Evolutionary conservation across 108 stramenopile species (phyloP).

Genomic region (Discostella pseudostelligera): DNA sequence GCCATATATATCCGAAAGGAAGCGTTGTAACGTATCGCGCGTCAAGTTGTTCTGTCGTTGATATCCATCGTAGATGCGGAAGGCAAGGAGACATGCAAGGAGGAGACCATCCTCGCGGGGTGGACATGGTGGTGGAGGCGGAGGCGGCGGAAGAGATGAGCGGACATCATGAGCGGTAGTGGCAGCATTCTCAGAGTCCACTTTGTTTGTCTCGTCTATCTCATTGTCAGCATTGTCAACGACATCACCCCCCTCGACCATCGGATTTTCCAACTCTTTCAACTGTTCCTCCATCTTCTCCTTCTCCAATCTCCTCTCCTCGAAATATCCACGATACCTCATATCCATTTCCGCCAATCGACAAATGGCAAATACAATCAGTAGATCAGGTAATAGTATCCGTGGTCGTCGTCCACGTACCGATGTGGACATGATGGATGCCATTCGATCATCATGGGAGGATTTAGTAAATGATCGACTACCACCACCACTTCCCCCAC

Average conservation of each 20-base stretch:
- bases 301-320: slow-evolving; percentile 23
- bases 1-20: slow-evolving; percentile 79
- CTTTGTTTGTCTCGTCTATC: slow-evolving; percentile 5
- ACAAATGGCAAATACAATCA: slow-evolving; percentile 77
- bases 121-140: slow-evolving; percentile 16
- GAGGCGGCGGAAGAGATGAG: slow-evolving; percentile 12
- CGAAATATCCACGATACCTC: slow-evolving; percentile 36
- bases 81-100: slow-evolving; percentile 47
- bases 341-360: slow-evolving; percentile 46
- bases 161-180: no score
- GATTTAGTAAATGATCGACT: slow-evolving; percentile 17
- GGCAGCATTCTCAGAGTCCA: no score
- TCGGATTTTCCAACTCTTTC: slow-evolving; percentile 36
- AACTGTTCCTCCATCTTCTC: slow-evolving; percentile 17
- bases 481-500: slow-evolving; percentile 4
- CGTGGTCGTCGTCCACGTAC: slow-evolving; percentile 23
- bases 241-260: not conserved
- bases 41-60: slow-evolving; percentile 68
- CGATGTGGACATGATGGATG: slow-evolving; percentile 22
- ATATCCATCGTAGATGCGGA: slow-evolving; percentile 78
- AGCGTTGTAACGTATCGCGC: slow-evolving; percentile 80
- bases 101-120: slow-evolving; percentile 33
- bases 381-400: slow-evolving; percentile 65
- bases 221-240: slow-evolving; percentile 6
- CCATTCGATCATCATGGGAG: slow-evolving; percentile 22